These are phyloP conservation scores for Punctularia strigosozonata DNA, from an alignment of 768 basidiomycete genomes.

Conservation along the genomic window DNA sequence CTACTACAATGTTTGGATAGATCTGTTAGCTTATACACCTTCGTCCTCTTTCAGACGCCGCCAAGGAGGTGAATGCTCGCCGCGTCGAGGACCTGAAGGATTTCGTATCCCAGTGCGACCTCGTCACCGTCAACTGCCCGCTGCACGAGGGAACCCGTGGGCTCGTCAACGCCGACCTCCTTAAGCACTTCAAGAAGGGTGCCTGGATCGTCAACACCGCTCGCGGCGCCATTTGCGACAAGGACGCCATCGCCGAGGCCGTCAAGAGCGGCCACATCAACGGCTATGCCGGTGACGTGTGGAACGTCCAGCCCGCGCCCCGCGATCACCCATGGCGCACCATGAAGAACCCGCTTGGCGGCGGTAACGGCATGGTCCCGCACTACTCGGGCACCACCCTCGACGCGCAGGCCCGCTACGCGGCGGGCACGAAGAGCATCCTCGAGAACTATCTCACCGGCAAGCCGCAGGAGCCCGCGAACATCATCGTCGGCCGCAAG, in stretches of 20 bases:
- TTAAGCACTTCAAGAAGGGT: conserved; percentile 86
- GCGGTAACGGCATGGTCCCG: conserved; percentile 85
- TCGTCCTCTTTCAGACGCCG: conserved; percentile 33
- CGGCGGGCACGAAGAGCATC: conserved; percentile 57
- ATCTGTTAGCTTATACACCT: conserved; percentile 5
- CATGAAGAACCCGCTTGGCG: conserved; percentile 68
- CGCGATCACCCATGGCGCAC: conserved; percentile 80
- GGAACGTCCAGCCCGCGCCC: conserved; percentile 83
- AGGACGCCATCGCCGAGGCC: conserved; percentile 68
- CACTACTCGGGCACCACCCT: conserved; percentile 85
- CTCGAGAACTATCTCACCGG: conserved; percentile 54
- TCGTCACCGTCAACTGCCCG: conserved; percentile 82
- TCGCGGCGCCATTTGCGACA: conserved; percentile 84
- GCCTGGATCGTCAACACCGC: conserved; percentile 91
- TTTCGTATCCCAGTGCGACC: conserved; percentile 44
- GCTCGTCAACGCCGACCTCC: conserved; percentile 70
- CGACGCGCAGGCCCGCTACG: conserved; percentile 84
- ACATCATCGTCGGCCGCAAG: conserved; percentile 72
- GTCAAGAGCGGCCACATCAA: conserved; percentile 64
- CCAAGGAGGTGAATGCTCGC: conserved; percentile 53
- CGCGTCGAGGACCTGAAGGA: conserved; percentile 71
- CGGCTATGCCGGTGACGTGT: conserved; percentile 54
- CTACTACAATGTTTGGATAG: neutral
- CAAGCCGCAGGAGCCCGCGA: conserved; percentile 61
- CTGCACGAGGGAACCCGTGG: conserved; percentile 78